Evolutionary conservation across 805 yeast genomes (phyloP).

Genomic region (Clavispora carvajalis): DNA sequence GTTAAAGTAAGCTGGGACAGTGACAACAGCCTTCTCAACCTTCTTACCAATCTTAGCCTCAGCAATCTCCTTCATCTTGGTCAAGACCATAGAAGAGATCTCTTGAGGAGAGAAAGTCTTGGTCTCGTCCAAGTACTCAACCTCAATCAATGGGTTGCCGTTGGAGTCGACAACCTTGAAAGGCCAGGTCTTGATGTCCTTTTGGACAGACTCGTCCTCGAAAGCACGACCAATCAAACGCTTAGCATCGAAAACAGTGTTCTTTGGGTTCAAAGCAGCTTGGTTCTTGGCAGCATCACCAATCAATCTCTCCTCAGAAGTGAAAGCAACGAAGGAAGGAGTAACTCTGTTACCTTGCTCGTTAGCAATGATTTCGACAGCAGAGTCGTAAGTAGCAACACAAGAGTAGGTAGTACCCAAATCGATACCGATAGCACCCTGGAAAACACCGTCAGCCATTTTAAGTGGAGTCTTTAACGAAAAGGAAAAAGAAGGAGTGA

Average conservation of each 20-base stretch:
- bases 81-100: constrained; percentile 28
- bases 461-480: constrained; percentile 8
- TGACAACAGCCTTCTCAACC: constrained; percentile 84
- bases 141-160: constrained; percentile 27
- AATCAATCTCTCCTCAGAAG: constrained; percentile 29
- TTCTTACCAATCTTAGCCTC: constrained; percentile 69
- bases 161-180: constrained; percentile 26
- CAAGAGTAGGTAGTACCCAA: constrained; percentile 31
- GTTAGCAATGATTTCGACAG: constrained; percentile 29
- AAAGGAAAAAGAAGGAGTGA: constrained; percentile 9
- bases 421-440: constrained; percentile 29
- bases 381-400: constrained; percentile 36
- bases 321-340: constrained; percentile 30
- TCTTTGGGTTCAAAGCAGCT: constrained; percentile 30
- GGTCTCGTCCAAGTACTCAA: constrained; percentile 30
- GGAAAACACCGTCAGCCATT: constrained; percentile 30
- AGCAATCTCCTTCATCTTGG: constrained; percentile 46
- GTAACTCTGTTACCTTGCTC: constrained; percentile 33
- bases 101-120: constrained; percentile 29
- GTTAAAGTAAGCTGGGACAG: constrained; percentile 90
- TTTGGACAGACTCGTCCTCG: constrained; percentile 24
- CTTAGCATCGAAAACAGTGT: constrained; percentile 31
- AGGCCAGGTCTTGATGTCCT: constrained; percentile 29
- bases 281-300: constrained; percentile 33
- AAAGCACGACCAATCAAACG: constrained; percentile 29